These are phyloP conservation scores for Ophiostoma tasmaniense DNA, from an alignment of 2,329 filamentous ascomycete genomes.

Conservation along the genomic window DNA sequence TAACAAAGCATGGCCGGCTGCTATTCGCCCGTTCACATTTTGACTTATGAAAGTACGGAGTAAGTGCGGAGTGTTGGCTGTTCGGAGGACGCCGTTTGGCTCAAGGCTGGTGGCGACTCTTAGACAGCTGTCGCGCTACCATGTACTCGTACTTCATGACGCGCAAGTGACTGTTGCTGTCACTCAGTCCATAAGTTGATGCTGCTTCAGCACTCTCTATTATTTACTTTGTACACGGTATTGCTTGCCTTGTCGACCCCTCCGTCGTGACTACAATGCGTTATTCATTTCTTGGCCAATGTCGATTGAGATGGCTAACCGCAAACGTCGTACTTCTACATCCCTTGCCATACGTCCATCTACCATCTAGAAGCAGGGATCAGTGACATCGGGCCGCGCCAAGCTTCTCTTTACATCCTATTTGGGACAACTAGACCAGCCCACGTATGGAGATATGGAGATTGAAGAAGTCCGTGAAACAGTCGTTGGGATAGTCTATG, in stretches of 20 bases:
- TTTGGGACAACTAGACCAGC: slow-evolving; percentile 9
- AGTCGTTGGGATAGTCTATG: neutral
- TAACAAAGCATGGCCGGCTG: neutral
- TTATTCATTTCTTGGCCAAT: neutral
- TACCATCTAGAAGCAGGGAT: neutral
- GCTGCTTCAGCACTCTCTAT: neutral
- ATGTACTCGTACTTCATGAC: no score
- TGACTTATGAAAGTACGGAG: neutral
- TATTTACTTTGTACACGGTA: no score
- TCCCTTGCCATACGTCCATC: neutral
- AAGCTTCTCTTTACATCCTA: neutral
- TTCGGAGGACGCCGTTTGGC: neutral
- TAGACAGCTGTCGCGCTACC: neutral
- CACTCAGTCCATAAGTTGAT: neutral
- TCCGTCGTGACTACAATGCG: neutral
- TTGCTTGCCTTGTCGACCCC: neutral
- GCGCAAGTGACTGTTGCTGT: neutral
- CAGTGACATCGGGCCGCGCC: neutral
- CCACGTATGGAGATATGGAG: neutral
- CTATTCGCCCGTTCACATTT: neutral
- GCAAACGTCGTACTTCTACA: neutral
- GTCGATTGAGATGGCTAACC: neutral
- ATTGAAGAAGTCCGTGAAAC: neutral
- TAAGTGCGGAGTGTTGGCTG: neutral
- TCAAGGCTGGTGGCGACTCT: neutral